These are phyloP conservation scores for Ensete glaucum DNA, from an alignment of 176 grass and related monocot genomes.

Conservation along the genomic window DNA sequence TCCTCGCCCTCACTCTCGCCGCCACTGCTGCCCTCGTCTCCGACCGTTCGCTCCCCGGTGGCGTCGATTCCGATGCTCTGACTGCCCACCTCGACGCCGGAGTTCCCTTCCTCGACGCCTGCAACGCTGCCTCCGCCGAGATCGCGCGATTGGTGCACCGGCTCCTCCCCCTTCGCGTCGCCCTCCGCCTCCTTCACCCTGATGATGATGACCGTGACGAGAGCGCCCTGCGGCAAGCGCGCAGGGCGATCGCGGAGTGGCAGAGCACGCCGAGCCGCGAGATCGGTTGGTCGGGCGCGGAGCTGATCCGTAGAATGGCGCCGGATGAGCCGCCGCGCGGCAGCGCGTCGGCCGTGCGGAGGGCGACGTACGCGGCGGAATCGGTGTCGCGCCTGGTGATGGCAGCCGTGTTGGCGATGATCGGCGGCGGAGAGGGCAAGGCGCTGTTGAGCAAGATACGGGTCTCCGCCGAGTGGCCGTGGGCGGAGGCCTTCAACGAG, in stretches of 20 bases:
- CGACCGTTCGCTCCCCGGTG: neutral
- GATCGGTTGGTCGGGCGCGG: neutral
- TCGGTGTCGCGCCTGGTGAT: slow-evolving; percentile 2
- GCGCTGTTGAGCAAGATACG: neutral
- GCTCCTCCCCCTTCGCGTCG: slow-evolving; percentile 17
- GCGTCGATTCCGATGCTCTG: slow-evolving; percentile 4
- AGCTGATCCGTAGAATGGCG: neutral
- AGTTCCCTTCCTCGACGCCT: slow-evolving; percentile 30
- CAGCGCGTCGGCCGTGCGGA: neutral
- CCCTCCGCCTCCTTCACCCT: slow-evolving; percentile 11
- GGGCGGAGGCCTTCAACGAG: slow-evolving; percentile 7
- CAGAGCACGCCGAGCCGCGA: neutral
- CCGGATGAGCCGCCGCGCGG: neutral
- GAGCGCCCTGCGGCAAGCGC: neutral
- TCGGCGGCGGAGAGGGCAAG: neutral
- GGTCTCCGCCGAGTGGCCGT: neutral
- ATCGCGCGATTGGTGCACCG: slow-evolving; percentile 18
- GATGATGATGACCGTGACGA: neutral
- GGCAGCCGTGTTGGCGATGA: neutral
- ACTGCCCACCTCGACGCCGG: slow-evolving; percentile 22
- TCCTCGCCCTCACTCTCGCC: slow-evolving; percentile 17
- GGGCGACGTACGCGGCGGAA: slow-evolving; percentile 7
- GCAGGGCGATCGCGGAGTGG: slow-evolving; percentile 24
- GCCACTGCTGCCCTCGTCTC: neutral
- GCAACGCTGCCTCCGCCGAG: slow-evolving; percentile 23